Evolutionary conservation across 2,329 filamentous ascomycete species (phyloP).

Genomic region (Monosporascus sp.): DNA sequence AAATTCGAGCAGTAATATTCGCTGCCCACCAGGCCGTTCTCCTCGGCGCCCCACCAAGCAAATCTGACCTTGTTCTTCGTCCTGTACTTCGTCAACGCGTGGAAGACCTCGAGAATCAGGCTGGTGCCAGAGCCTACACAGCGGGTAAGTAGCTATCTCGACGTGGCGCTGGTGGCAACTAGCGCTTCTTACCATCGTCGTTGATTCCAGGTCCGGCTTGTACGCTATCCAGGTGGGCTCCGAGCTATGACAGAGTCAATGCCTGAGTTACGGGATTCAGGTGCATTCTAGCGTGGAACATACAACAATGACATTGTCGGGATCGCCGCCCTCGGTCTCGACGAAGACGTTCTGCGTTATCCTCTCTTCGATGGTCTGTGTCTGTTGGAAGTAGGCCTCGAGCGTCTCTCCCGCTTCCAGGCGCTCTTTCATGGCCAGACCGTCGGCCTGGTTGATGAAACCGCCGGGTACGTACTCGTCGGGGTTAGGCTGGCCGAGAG

Average conservation of each 20-base stretch:
- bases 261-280: neutral
- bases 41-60: slow-evolving; percentile 27
- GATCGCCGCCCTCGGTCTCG: slow-evolving; percentile 28
- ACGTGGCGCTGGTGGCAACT: no score
- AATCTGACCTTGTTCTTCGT: slow-evolving; percentile 26
- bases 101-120: slow-evolving; percentile 23
- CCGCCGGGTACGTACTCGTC: slow-evolving; percentile 29
- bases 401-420: slow-evolving; percentile 34
- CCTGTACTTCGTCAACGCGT: slow-evolving; percentile 15
- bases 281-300: neutral
- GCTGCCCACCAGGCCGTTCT: slow-evolving; percentile 26
- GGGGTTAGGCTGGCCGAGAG: slow-evolving; percentile 30
- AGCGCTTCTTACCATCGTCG: slow-evolving; percentile 15
- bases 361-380: slow-evolving; percentile 25
- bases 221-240: slow-evolving; percentile 26
- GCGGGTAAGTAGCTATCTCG: neutral
- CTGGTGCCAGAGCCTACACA: slow-evolving; percentile 19
- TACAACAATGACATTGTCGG: slow-evolving; percentile 18
- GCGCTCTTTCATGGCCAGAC: slow-evolving; percentile 26
- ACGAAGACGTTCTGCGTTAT: slow-evolving; percentile 18
- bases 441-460: slow-evolving; percentile 38
- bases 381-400: slow-evolving; percentile 36
- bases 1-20: slow-evolving; percentile 25
- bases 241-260: slow-evolving; percentile 8
- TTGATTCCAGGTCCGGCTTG: slow-evolving; percentile 28